A percentile compares a stretch with the other conserved stretches of the same genome.
phyloP scores from a whole-genome alignment of 169 alveolate species.

The Cryptosporidium muris region DNA sequence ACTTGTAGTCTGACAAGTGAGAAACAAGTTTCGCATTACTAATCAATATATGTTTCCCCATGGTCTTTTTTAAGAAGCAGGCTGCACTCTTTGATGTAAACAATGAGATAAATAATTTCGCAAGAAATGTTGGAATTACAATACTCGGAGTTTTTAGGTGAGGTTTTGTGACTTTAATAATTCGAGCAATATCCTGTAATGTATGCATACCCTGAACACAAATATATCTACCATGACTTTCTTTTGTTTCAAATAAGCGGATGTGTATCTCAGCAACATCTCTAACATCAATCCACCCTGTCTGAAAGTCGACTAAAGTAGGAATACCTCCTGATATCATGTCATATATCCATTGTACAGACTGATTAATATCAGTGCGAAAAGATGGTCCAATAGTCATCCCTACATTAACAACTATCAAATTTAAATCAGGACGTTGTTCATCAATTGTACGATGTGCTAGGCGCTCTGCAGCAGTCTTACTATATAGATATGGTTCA shows the following conservation, averaged over 20 bases:
- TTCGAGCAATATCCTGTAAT: conserved; percentile 31
- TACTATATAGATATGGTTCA: conserved; percentile 56
- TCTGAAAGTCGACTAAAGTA: conserved; percentile 25
- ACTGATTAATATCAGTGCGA: conserved; percentile 59
- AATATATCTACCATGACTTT: conserved; percentile 48
- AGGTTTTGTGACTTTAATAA: conserved; percentile 17
- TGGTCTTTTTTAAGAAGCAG: conserved; percentile 34
- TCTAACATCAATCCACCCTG: conserved; percentile 69
- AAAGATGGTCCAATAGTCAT: conserved; percentile 69
- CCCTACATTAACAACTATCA: conserved; percentile 56
- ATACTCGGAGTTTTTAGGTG: conserved; percentile 45
- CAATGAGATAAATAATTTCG: conserved; percentile 28
- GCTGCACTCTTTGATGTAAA: conserved; percentile 52
- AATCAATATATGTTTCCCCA: conserved; percentile 43
- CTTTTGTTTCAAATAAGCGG: conserved; percentile 37
- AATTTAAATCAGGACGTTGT: conserved; percentile 16
- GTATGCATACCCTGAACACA: conserved; percentile 68
- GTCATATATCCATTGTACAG: conserved; percentile 61
- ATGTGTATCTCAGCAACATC: conserved; percentile 70
- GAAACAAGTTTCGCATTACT: conserved; percentile 46
- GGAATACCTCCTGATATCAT: conserved; percentile 66
- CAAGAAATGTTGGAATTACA: conserved; percentile 34
- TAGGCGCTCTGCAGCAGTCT: conserved; percentile 51
- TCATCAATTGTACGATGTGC: conserved; percentile 50
- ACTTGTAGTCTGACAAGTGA: conserved; percentile 47